phyloP scores from a whole-genome alignment of 768 basidiomycete genomes.

The Solioccasus polychromus region DNA sequence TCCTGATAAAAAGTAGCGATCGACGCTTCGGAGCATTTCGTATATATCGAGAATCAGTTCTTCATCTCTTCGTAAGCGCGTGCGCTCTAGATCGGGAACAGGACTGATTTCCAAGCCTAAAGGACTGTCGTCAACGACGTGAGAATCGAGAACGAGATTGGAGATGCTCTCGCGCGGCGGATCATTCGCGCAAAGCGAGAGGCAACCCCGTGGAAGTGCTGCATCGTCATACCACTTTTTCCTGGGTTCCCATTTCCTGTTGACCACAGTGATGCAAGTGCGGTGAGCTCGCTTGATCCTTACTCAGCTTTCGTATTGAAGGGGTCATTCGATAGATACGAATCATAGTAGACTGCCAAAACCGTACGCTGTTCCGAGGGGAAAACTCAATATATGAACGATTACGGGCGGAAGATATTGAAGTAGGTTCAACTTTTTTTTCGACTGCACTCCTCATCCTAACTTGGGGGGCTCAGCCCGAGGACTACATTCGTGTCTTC shows the following conservation, averaged over 20 bases:
- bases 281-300: slow-evolving; percentile 48
- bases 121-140: slow-evolving; percentile 85
- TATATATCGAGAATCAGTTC: slow-evolving; percentile 97
- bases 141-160: slow-evolving; percentile 88
- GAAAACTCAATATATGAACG: slow-evolving; percentile 89
- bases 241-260: slow-evolving; percentile 94
- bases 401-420: slow-evolving; percentile 81
- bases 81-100: not conserved
- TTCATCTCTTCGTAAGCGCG: slow-evolving; percentile 79
- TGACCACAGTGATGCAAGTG: slow-evolving; percentile 89
- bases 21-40: slow-evolving; percentile 91
- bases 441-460: not conserved
- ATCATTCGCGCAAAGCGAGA: slow-evolving; percentile 86
- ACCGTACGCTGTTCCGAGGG: slow-evolving; percentile 82
- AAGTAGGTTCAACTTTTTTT: slow-evolving; percentile 46
- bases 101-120: not conserved
- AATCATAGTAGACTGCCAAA: slow-evolving; percentile 94
- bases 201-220: slow-evolving; percentile 83
- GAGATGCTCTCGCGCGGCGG: slow-evolving; percentile 88
- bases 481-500: slow-evolving; percentile 89
- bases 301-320: not conserved
- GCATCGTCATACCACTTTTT: slow-evolving; percentile 85
- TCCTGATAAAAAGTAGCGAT: slow-evolving; percentile 55
- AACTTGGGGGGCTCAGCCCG: slow-evolving; percentile 62
- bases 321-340: slow-evolving; percentile 56